Percentiles rank a stretch among this genome's conserved stretches.
These are phyloP conservation scores for Pythium chondricola DNA, from an alignment of 352 stramenopile genomes.

Conservation along the genomic window DNA sequence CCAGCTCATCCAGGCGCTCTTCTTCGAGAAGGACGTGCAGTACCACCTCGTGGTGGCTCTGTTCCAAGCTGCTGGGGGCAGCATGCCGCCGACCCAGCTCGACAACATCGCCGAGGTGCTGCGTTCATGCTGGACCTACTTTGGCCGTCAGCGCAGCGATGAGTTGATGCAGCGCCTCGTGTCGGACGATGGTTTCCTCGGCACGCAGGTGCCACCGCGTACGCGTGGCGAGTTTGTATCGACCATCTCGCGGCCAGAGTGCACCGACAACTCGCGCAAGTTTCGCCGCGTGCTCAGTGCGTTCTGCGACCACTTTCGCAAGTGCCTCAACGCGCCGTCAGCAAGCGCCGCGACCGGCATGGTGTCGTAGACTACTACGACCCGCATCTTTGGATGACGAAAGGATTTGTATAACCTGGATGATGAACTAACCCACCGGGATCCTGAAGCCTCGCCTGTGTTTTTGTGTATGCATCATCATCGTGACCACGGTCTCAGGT, in stretches of 20 bases:
- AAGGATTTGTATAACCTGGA: too few species aligned
- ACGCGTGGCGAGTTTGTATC: conserved; percentile 49
- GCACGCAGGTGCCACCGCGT: conserved; percentile 44
- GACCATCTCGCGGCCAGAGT: conserved; percentile 53
- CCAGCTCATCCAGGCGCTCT: conserved; percentile 60
- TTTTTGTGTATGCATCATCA: too few species aligned
- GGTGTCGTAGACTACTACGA: too few species aligned
- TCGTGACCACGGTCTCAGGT: not conserved
- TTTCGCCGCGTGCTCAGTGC: conserved; percentile 68
- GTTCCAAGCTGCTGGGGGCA: conserved; percentile 54
- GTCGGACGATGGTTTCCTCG: conserved; percentile 52
- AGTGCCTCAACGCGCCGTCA: conserved; percentile 26
- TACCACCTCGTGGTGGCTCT: conserved; percentile 61
- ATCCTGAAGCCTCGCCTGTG: too few species aligned
- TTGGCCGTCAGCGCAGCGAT: conserved; percentile 54
- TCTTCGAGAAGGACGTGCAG: conserved; percentile 76
- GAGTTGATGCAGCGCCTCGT: conserved; percentile 53
- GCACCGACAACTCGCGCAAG: conserved; percentile 70
- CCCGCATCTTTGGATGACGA: too few species aligned
- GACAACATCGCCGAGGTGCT: conserved; percentile 66
- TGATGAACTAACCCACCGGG: too few species aligned
- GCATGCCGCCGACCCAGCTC: conserved; percentile 52
- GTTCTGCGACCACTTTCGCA: conserved; percentile 78
- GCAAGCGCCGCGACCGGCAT: conserved; percentile 5
- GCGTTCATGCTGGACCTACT: conserved; percentile 70